Evolutionary conservation across 805 yeast species (phyloP), one percentile per base, ranked within the genome.

Genomic region (Yarrowia sp.): DNA sequence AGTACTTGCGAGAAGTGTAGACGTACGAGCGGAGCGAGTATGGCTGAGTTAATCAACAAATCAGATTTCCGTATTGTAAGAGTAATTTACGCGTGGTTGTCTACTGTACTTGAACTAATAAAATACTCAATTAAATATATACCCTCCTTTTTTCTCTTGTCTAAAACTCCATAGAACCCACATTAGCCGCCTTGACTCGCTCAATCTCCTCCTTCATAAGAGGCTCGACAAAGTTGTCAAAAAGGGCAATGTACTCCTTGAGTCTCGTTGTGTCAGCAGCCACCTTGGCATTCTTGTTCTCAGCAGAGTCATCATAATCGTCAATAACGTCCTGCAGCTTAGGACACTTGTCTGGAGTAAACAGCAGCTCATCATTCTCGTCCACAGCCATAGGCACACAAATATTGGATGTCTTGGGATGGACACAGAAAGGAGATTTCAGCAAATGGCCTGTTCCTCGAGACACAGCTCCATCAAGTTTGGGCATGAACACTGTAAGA

Each of bases 361-460:
- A 95, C 17, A 35, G 43, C 17, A 58, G 51, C 4, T 85, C 85
- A 15, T 70, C 72, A 18, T 77, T 72, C 4, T 68, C 72, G 7
- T 55, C 47, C 0, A 75, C 67, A 62, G 75, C 77, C 51, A 82
- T 73, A 0, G 98, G 97, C 8, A 95, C 97, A 83, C 98, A 95
- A 3, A 95, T 89, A 71, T 90, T 88, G 8, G 97, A 97, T 0
- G 99, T 95, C 1, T 91, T 87, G 1, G 99, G 99, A 75, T 95
- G 99, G 47, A 95, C 86, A 78, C 98, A 93, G 74, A 95, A 95
- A 15, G 99, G 99, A 1, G 98, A 89, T 74, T 95, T 95, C 71
- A 95, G 82, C 76, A 95, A 86, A 79, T 95, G 99, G 77, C 87
- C 90, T 72, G 92, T 81, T 74, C 89, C 95, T 69, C 87, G 83